Conservation (phyloP, 192 early-diverging fungal species). For the Chytriomyces confervae region DNA sequence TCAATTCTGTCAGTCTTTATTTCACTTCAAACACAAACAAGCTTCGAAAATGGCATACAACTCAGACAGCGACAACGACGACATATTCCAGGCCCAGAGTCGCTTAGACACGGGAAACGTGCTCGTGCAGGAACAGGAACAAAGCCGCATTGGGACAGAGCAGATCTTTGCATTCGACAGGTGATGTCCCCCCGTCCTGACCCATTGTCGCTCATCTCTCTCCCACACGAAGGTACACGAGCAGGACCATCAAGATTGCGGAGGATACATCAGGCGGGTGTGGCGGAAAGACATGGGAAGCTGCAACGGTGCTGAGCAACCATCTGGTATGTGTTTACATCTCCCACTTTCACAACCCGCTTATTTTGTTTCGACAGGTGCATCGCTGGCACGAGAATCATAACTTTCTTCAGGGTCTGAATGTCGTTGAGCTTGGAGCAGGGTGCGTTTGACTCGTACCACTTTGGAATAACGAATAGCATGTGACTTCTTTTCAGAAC, state of each 20-base stretch:
- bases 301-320: conserved; percentile 47
- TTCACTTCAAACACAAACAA: too few species aligned
- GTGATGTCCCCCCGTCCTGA: too few species aligned
- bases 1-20: too few species aligned
- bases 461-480: not conserved
- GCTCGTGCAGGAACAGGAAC: not conserved
- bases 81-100: not conserved
- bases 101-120: not conserved
- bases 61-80: conserved; percentile 2
- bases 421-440: conserved; percentile 50
- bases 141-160: not conserved
- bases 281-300: conserved; percentile 61
- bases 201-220: too few species aligned
- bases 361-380: not conserved
- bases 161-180: not conserved
- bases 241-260: conserved; percentile 19
- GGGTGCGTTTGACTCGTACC: conserved; percentile 24
- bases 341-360: too few species aligned
- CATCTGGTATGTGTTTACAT: conserved; percentile 45
- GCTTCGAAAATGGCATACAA: conserved; percentile 4
- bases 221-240: not conserved
- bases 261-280: conserved; percentile 36
- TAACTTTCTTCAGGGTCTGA: conserved; percentile 25
- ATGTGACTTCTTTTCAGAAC: conserved; percentile 53
- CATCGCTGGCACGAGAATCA: conserved; percentile 1